Base-by-base conservation (phyloP, 176 grass and related monocot genomes). In the Elaeis guineensis region DNA sequence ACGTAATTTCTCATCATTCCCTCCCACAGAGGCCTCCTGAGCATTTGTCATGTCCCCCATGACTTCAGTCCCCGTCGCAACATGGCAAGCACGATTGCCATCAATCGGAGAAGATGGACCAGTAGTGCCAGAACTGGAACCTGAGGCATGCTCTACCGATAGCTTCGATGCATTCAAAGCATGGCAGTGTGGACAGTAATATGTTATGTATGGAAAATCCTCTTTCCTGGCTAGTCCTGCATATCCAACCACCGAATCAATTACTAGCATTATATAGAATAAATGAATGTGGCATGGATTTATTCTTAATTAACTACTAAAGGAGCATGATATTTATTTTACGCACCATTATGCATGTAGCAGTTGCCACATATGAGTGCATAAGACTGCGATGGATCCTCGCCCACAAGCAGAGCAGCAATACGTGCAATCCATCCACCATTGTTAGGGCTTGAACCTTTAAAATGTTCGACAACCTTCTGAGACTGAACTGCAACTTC, bases 291-390 rank as follows among this genome's bases (percentile, higher is more conserved):
- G 9, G 32, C 32, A 35, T 1, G 32, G 11, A 35, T 52, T 8
- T 14, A 5, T 35, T 21, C 17, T 30, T 25, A 2, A 4, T 25
- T 25, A 26, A 26, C 25, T 26, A 26, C 3, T n/a, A 50, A 50
- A n/a, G 19, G 17, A 50, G 18, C 3, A 18, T n/a, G 6, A 52
- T 3, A 30, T 60, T 60, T 25, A 19, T 7, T 52, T 18, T 6
- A 54, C 17, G 0, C 26, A 72, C 58, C 57, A 23, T 72, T 72
- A 35, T 72, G 69, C 58, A 61, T 62, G 23, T 62, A 11, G 58
- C 58, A 62, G 49, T 32, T 61, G 57, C 49, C 69, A 62, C 69
- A 72, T 39, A 72, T 55, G 21, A 72, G 49, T 8, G 22, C 69
- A 16, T 54, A 72, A 19, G 49, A 53, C 25, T 53, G 49, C 9